Evolutionary conservation across 768 basidiomycete species (phyloP), one percentile per base, ranked within the genome.

Genomic region (Obba rivulosa): DNA sequence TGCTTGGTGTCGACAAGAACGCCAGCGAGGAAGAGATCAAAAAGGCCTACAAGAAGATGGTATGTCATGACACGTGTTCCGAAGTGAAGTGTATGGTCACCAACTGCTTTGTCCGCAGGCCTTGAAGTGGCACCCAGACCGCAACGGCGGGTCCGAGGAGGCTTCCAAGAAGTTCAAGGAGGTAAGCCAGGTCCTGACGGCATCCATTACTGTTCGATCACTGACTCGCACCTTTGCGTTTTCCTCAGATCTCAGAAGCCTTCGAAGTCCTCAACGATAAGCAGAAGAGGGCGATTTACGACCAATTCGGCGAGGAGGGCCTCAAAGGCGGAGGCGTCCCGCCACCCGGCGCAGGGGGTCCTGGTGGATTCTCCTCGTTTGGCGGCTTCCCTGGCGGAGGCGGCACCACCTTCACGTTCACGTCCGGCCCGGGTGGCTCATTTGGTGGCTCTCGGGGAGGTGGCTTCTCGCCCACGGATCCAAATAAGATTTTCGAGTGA

Each of bases 231-330:
- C 3, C 8, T 45, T 38, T 4, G 13, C 24, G 38, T 31, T 2
- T n/a, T 20, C n/a, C n/a, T 4, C 43, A 95, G 87, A 79, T 97
- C 40, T 89, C 89, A 25, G 95, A 97, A 71, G 94, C 92, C 0
- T 98, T 95, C 59, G 95, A 98, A 63, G 93, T 95, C 23, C 81
- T 98, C 48, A 88, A 78, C 43, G 92, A 96, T 67, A 80, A 81
- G 65, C 74, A 91, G 62, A 92, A 92, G 60, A 85, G 90, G 20
- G 69, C 87, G 0, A 62, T 92, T 7, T 97, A 93, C 55, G 94
- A 96, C 66, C 91, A 96, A 57, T 85, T 93, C 47, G 95, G 95
- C 31, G 93, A 96, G 64, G 94, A 96, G 48, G 94, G 95, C 2
- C 76, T 97, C 56, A 97, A 97, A 64, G 79, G 79, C 7, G 78